Evolutionary conservation across 768 basidiomycete genomes (phyloP).

Genomic region (Suillus variegatus): DNA sequence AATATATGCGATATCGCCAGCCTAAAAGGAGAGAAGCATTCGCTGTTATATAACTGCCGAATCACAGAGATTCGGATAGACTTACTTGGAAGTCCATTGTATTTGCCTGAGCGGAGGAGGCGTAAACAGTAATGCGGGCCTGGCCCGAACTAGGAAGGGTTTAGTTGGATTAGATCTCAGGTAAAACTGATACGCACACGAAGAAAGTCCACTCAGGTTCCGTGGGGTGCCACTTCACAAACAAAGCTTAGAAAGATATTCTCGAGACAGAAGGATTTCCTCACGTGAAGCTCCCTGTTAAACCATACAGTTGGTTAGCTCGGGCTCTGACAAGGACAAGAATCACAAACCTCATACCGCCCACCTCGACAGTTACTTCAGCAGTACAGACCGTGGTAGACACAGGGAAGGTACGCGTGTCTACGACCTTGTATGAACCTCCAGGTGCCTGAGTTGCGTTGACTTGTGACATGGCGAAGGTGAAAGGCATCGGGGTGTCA

Average conservation of each 20-base stretch:
- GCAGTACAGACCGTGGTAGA: constrained; percentile 55
- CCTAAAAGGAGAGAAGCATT: constrained; percentile 24
- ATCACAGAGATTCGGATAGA: not conserved
- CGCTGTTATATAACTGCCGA: not conserved
- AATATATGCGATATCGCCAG: constrained; percentile 29
- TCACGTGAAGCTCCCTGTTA: constrained; percentile 46
- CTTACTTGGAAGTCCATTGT: constrained; percentile 48
- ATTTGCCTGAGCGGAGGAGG: constrained; percentile 38
- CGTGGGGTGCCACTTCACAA: constrained; percentile 50
- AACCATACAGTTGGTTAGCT: not conserved
- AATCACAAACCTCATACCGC: constrained; percentile 53
- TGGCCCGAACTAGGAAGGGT: constrained; percentile 33
- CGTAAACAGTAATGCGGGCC: constrained; percentile 46
- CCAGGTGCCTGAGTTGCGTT: constrained; percentile 45
- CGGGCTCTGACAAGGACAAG: not conserved
- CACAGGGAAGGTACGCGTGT: constrained; percentile 53
- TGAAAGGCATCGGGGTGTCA: constrained; percentile 50
- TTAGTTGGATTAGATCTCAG: not conserved
- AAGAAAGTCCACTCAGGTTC: constrained; percentile 50
- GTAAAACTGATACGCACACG: constrained; percentile 27
- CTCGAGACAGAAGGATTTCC: constrained; percentile 15
- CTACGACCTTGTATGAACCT: constrained; percentile 62
- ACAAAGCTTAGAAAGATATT: not conserved
- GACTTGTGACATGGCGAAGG: constrained; percentile 55
- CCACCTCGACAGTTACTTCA: constrained; percentile 58